Conservation (phyloP, 164 flowering plant species). For the Vitis vinifera region DNA sequence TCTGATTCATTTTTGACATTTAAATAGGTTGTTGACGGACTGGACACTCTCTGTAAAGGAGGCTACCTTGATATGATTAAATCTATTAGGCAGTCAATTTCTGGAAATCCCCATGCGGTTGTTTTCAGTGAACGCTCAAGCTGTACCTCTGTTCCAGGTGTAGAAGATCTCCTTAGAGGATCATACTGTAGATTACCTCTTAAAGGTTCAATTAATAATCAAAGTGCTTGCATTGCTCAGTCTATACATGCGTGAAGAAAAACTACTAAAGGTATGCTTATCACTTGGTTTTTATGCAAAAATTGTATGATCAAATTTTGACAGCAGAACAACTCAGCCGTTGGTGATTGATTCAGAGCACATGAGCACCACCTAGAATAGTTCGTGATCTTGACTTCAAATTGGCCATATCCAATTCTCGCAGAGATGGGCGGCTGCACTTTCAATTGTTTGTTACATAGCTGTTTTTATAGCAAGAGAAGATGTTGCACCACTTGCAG, state of each 20-base stretch:
- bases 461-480: no score
- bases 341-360: conserved; percentile 28
- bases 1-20: background rate
- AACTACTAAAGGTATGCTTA: conserved; percentile 35
- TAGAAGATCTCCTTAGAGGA: conserved; percentile 37
- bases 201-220: conserved; percentile 36
- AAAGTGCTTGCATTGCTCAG: conserved; percentile 43
- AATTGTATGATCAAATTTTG: background rate
- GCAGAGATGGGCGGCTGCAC: conserved; percentile 42
- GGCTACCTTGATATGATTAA: conserved; percentile 40
- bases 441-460: conserved; percentile 22
- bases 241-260: conserved; percentile 36
- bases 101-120: conserved; percentile 45
- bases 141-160: conserved; percentile 22
- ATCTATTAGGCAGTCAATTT: conserved; percentile 44
- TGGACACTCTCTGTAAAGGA: conserved; percentile 31
- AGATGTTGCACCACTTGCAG: conserved; percentile 20
- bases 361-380: conserved; percentile 12
- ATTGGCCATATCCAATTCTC: conserved; percentile 34
- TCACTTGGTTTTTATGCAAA: background rate
- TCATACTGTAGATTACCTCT: conserved; percentile 42
- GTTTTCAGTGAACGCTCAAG: conserved; percentile 42
- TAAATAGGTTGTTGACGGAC: conserved; percentile 72
- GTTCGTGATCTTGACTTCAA: conserved; percentile 20
- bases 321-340: conserved; percentile 20